Base-by-base conservation (phyloP, 257 asterid genomes). In the Orobanche coerulescens region DNA sequence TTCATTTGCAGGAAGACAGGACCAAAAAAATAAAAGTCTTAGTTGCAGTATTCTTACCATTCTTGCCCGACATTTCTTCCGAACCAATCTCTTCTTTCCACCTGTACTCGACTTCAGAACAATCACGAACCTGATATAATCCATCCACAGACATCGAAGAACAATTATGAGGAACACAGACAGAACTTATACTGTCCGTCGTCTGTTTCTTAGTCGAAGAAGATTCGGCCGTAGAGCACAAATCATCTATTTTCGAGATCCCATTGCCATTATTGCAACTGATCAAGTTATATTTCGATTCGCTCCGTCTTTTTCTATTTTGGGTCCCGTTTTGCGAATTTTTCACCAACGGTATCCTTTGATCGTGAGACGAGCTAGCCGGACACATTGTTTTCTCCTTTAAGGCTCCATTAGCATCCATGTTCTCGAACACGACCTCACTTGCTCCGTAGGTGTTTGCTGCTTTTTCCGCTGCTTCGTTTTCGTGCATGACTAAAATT, bases 201-300 rank as follows among this genome's bases (percentile, higher is more conserved):
- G 36, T 64, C 76, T 54, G 82, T 64, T 77, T 81, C 76, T 82
- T 88, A 11, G 53, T 40, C 7, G 92, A 61, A 28, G 81, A 83
- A 47, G 98, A 92, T 65, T 88, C 98, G 5, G 96, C 98, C 0
- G 96, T 88, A 0, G 98, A 88, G 82, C 85, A 74, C 84, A 82
- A 52, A 65, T 87, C 94, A 22, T 81, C 84, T 50, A 53, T 30
- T 64, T 65, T 83, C 12, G 78, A 62, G 34, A 16, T 54, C 65
- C 20, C 64, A 28, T 43, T 68, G 11, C 69, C 76, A 1, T 39
- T 43, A 22, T 74, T 70, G 63, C 69, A 5, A 22, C 12, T 3
- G 22, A 2, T 4, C 52, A 18, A 46, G 6, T 6, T 46, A 46
- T 70, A 80, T 42, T 68, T 66, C 23, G n/a, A 34, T 57, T 73